Evolutionary conservation across 441 rosid species (phyloP).

Genomic region (California macrophylla): DNA sequence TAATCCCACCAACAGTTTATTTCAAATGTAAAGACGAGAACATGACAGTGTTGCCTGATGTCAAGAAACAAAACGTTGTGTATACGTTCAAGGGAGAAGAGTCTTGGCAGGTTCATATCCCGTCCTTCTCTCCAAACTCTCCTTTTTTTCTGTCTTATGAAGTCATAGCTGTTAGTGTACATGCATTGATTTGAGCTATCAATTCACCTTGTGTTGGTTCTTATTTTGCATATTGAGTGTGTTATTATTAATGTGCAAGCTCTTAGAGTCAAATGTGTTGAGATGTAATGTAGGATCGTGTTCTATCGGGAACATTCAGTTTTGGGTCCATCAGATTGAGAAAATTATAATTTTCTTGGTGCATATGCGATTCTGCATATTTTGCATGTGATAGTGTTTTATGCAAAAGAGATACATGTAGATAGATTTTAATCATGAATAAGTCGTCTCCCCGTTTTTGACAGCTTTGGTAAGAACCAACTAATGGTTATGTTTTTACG

Average conservation of each 20-base stretch:
- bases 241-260: background rate
- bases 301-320: background rate
- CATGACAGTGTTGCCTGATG: constrained; percentile 53
- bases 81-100: constrained; percentile 65
- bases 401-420: no score
- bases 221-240: background rate
- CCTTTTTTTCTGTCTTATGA: no score
- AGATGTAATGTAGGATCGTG: background rate
- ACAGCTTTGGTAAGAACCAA: background rate
- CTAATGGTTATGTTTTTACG: background rate
- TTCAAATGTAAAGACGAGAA: constrained; percentile 71
- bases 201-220: background rate
- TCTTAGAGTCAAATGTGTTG: background rate
- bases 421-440: no score
- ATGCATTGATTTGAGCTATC: background rate
- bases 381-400: no score
- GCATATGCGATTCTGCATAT: no score
- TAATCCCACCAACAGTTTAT: constrained; percentile 54
- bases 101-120: constrained; percentile 65
- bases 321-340: no score
- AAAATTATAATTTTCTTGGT: no score
- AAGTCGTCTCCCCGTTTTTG: background rate
- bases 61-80: constrained; percentile 30
- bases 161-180: background rate
- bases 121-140: background rate